Base-by-base conservation (phyloP, 805 yeast species). In the Nakazawaea molendinolei region DNA sequence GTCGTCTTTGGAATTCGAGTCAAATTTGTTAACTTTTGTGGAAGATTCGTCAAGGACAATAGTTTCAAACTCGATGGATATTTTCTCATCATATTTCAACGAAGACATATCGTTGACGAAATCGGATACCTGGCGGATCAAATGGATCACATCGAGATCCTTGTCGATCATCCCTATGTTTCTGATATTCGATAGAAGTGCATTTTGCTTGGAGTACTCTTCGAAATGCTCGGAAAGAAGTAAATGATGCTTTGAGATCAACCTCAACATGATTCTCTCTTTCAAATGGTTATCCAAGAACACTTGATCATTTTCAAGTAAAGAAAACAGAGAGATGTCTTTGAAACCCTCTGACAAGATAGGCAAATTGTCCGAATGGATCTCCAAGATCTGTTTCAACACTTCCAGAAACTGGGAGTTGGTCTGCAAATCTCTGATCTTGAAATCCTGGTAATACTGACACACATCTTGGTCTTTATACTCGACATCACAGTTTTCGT, bases 331-430 rank as follows among this genome's bases (percentile, higher is more conserved):
- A 36, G 79, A 74, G 28, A 83, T 73, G 19, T 71, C 63, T 6
- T 63, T 65, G 49, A 90, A 81, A 0, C 97, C 98, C 41, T 76
- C 76, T 12, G 96, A 85, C 37, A 90, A 60, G 3, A 75, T 69
- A 3, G 94, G 83, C 33, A 92, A 67, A 3, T 95, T 86, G 53
- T 92, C 95, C 12, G 86, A 71, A 53, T 90, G 97, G 26, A 77
- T 66, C 40, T 79, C 80, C 13, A 86, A 72, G 44, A 86, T 78
- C 30, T 71, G 60, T 16, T 63, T 58, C 33, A 90, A 60, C 5
- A 76, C 67, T 5, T 58, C 50, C 10, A 76, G 69, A 44, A 86
- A 76, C 29, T 52, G 48, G 3, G 53, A 55, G 48, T 81, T 80
- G 39, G 81, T 79, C 32, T 69, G 70, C 12, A 67, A 40, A 5